Base-by-base conservation (phyloP, 2,329 filamentous ascomycete genomes). In the Beauveria brongniartii region DNA sequence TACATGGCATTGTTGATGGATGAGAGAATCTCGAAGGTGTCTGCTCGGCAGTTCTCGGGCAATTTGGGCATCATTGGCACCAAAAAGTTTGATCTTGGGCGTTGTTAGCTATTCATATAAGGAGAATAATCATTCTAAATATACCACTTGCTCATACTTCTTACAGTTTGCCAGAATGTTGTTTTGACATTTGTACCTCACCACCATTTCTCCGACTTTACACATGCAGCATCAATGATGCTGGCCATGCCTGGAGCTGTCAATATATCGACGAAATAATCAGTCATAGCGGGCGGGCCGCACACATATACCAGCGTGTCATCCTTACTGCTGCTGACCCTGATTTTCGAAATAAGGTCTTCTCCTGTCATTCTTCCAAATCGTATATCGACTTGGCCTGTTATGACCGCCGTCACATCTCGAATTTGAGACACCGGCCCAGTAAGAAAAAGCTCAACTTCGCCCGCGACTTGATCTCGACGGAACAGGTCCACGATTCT, bases 271-370 rank as follows among this genome's bases (percentile, higher is more conserved):
- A 87, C 83, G 65, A 89, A 79, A 55, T 81, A 78, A 69, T 91
- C 88, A 1, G 86, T 90, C 87, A 90, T 90, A 3, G 67, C 66
- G 12, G 85, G 85, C 16, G 87, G 81, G 1, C 88, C 88, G 67
- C 88, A 91, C 0, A 91, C 73, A 69, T 90, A 91, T 14, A 84
- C 82, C 3, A 86, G 75, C 0, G 79, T 78, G 1, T 73, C 71
- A 1, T 69, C 57, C 3, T 62, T 74, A 26, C 74, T 44, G 5
- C 52, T 18, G 14, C 43, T 70, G 5, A 67, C 65, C 1, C 72
- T 72, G 0, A 82, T 61, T 0, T 75, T 77, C 1, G 69, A 68
- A 7, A 68, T 66, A 4, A 84, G 64, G 64, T 84, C 80, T 0
- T 68, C 64, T 1, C 72, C 54, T 0, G 67, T 70, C 46, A 85